Evolutionary conservation across 2,329 filamentous ascomycete genomes (phyloP), one percentile per base, ranked within the genome.

Genomic region (Cordyceps militaris): DNA sequence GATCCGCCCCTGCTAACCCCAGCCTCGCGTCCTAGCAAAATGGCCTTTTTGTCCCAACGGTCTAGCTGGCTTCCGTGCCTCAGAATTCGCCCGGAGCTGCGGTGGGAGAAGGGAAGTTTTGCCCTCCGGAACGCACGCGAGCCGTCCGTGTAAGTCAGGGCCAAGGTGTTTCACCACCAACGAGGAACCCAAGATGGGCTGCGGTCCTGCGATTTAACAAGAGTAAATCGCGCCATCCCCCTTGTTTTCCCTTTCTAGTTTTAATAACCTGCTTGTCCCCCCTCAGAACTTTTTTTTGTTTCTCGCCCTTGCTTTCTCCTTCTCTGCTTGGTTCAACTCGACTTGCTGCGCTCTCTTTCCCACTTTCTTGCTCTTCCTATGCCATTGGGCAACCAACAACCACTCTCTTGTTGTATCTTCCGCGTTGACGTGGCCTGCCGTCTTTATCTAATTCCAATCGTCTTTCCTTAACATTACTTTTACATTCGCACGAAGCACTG

Each of bases 151-250:
- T 43, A 43, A 40, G 47, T 51, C 32, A 51, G 3, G 55, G 38
- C 47, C 55, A 51, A 51, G 55, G 10, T 43, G 55, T 57, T 57
- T 57, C 55, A 57, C 13, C 55, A 57, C 8, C 26, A 40, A 43
- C 40, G 21, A 11, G 23, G 21, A 11, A 16, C 23, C 9, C 48
- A 40, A 38, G 28, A 26, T 8, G 5, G 26, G 14, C 14, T 7
- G 34, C 16, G 44, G 26, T 42, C 43, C 32, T 34, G 28, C 23
- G 23, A 40, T 34, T 57, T 38, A 28, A 48, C n/a, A n/a, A n/a
- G 5, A 10, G 6, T 10, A 38, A 42, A 42, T 26, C 24, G 16
- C 36, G 19, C 21, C 30, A 46, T n/a, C 7, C 43, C 21, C n/a
- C 10, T 14, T 9, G 4, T 32, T 21, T 10, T 24, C 3, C 8